Conservation (phyloP, 2,329 filamentous ascomycete genomes). For the Trichoderma gracile region DNA sequence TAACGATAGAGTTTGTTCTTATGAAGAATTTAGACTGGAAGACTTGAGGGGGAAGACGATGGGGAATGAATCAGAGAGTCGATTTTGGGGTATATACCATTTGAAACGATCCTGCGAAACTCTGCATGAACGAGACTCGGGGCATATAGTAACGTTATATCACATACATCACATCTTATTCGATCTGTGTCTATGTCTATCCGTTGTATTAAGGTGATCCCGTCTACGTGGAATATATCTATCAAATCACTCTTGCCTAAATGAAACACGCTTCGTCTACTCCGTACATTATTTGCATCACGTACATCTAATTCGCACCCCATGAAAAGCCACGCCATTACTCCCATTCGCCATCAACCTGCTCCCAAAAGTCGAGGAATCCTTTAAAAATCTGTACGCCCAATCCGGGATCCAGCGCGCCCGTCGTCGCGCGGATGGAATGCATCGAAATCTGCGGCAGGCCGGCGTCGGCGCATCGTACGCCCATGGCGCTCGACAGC, state of each 20-base stretch:
- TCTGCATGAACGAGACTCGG: not conserved
- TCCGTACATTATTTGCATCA: not conserved
- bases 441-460: slow-evolving; percentile 95
- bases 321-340: not conserved
- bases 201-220: not conserved
- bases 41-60: no score
- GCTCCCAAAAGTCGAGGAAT: slow-evolving; percentile 84
- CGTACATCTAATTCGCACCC: not conserved
- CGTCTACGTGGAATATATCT: not conserved
- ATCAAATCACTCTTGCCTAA: not conserved
- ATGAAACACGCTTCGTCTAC: not conserved
- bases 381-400: slow-evolving; percentile 87
- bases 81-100: not conserved
- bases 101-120: no score
- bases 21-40: no score
- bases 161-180: not conserved
- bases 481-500: slow-evolving; percentile 76
- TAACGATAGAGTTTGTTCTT: no score
- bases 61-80: not conserved
- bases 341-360: slow-evolving; percentile 78
- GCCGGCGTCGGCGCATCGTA: slow-evolving; percentile 82
- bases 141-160: not conserved
- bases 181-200: not conserved
- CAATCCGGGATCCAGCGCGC: slow-evolving; percentile 79
- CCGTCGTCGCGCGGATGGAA: slow-evolving; percentile 84